Conservation (phyloP, 768 basidiomycete genomes). For the Naganishia onofrii region DNA sequence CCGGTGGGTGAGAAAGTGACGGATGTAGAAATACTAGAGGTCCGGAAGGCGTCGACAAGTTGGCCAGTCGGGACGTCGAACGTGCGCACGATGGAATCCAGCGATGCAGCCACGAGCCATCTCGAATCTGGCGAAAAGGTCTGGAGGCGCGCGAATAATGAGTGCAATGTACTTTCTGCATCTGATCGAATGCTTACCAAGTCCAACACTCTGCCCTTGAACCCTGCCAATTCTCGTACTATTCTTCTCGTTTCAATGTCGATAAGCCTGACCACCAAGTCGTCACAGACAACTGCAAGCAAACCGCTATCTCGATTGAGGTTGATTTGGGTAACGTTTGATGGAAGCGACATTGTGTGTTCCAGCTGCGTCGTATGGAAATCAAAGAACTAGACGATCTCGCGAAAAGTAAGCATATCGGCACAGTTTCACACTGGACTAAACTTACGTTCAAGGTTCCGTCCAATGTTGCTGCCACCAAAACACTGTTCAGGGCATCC, state of each 20-base stretch:
- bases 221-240: conserved; percentile 84
- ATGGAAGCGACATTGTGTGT: conserved; percentile 65
- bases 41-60: conserved; percentile 87
- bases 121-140: conserved; percentile 92
- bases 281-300: conserved; percentile 79
- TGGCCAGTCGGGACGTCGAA: conserved; percentile 92
- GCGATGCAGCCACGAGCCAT: conserved; percentile 82
- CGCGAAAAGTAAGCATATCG: background rate
- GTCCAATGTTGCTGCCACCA: conserved; percentile 82
- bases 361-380: conserved; percentile 81
- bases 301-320: conserved; percentile 83
- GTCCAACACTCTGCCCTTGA: conserved; percentile 80
- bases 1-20: conserved; percentile 89
- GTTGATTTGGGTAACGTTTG: conserved; percentile 66
- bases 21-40: conserved; percentile 80
- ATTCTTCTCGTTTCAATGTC: conserved; percentile 85
- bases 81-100: conserved; percentile 88
- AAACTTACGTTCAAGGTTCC: conserved; percentile 78
- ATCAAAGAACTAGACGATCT: conserved; percentile 78
- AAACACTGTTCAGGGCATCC: conserved; percentile 75
- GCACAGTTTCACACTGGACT: background rate
- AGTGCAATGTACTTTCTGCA: background rate
- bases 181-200: conserved; percentile 59
- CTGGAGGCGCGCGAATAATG: conserved; percentile 55
- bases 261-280: conserved; percentile 75